Percentiles rank a stretch among this genome's conserved stretches.
Evolutionary conservation across 148 eudicot genomes (phyloP).

Genomic region (Vaccinium corymbosum): DNA sequence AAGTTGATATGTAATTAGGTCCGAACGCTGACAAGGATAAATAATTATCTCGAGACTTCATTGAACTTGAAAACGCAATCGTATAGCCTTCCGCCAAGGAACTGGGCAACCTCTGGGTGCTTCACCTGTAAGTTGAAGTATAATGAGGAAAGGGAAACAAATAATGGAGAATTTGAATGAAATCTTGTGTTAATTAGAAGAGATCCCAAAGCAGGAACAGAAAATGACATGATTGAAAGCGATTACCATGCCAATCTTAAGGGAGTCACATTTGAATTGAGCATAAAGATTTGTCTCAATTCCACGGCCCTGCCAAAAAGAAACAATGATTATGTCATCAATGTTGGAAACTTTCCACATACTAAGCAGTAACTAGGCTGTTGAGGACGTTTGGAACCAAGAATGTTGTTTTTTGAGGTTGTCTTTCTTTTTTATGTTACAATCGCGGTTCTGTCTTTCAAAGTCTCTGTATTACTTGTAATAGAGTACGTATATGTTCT

Average conservation of each 20-base stretch:
- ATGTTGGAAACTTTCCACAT: not conserved
- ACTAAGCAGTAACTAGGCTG: not conserved
- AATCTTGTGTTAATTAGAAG: not conserved
- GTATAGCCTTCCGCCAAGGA: slow-evolving; percentile 93
- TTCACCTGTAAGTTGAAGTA: slow-evolving; percentile 53
- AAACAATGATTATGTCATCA: not conserved
- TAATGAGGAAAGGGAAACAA: not conserved
- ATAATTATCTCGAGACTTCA: slow-evolving; percentile 38
- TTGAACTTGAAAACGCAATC: slow-evolving; percentile 96
- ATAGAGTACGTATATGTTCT: not conserved
- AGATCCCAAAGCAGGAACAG: not conserved
- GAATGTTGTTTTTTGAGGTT: not conserved
- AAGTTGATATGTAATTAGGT: not conserved
- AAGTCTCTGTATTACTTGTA: not conserved
- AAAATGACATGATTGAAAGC: not conserved
- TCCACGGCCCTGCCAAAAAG: slow-evolving; percentile 82
- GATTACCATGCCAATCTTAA: slow-evolving; percentile 95
- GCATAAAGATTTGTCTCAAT: slow-evolving; percentile 98
- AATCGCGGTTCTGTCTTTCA: not conserved
- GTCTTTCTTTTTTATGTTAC: too few relatives aligned
- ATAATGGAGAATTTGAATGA: slow-evolving; percentile 7
- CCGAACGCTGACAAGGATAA: not conserved
- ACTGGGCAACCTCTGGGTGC: slow-evolving; percentile 96
- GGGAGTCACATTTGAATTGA: slow-evolving; percentile 88
- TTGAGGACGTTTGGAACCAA: not conserved